Conservation (phyloP, 257 asterid genomes). For the Solanum habrochaites region DNA sequence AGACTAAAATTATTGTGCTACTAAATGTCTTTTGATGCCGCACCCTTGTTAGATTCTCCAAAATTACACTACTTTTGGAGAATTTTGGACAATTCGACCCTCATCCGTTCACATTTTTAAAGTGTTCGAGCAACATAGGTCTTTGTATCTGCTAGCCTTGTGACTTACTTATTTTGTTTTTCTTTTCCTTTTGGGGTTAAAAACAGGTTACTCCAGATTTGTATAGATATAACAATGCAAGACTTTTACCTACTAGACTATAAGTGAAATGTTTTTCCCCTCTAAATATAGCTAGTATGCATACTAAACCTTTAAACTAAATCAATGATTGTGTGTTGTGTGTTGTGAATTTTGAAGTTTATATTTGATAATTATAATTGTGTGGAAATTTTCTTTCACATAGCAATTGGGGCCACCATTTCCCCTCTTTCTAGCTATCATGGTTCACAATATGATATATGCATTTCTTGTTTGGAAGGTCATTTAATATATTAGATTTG, state of each 20-base stretch:
- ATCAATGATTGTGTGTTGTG: background rate
- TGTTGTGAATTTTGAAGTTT: background rate
- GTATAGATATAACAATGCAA: conserved; percentile 68
- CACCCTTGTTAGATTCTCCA: background rate
- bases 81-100: background rate
- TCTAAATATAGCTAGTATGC: conserved; percentile 21
- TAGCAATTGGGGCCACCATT: conserved; percentile 84
- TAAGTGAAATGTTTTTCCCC: conserved; percentile 22
- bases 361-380: conserved; percentile 4
- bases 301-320: background rate
- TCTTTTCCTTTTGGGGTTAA: background rate
- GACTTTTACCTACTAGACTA: conserved; percentile 93
- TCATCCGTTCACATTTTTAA: too few species aligned
- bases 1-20: background rate
- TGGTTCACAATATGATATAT: conserved; percentile 63
- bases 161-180: background rate
- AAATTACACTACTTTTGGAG: too few species aligned
- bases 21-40: background rate
- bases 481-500: background rate
- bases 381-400: conserved; percentile 22
- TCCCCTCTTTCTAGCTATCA: conserved; percentile 48
- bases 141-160: too few species aligned
- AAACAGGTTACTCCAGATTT: conserved; percentile 79
- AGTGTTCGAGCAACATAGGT: background rate
- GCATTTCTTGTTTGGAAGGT: conserved; percentile 84